These are phyloP conservation scores for Gloeostereum incarnatum DNA, from an alignment of 768 basidiomycete species.

Conservation along the genomic window DNA sequence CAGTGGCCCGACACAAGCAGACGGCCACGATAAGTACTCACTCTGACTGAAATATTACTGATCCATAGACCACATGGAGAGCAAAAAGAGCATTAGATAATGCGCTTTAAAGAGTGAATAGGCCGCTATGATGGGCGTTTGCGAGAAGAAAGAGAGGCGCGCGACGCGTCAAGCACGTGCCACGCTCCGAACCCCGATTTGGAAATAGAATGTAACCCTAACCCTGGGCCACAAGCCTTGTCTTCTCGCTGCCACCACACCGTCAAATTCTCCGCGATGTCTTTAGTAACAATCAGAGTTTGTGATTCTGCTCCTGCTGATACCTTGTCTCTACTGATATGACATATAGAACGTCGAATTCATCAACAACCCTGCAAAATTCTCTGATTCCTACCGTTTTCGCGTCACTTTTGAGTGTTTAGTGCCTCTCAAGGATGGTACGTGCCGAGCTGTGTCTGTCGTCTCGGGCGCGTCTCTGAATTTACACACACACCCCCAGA, in stretches of 20 bases:
- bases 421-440: constrained; percentile 82
- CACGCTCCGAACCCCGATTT: background rate
- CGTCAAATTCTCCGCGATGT: too few species aligned
- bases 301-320: constrained; percentile 14
- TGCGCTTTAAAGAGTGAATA: too few species aligned
- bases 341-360: constrained; percentile 74
- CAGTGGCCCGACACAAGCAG: too few species aligned
- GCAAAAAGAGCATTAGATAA: too few species aligned
- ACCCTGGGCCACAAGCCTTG: background rate
- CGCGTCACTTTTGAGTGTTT: constrained; percentile 98
- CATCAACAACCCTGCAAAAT: constrained; percentile 88
- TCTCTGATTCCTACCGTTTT: constrained; percentile 86
- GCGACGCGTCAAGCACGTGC: background rate
- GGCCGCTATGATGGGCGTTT: too few species aligned
- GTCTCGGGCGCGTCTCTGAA: background rate
- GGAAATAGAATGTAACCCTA: background rate
- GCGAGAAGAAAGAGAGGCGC: background rate
- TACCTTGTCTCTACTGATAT: too few species aligned
- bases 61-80: too few species aligned
- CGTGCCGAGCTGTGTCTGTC: constrained; percentile 8
- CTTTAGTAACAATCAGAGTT: constrained; percentile 63
- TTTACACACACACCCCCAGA: constrained; percentile 35
- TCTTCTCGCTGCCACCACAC: background rate
- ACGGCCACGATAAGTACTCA: too few species aligned
- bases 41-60: too few species aligned